Conservation (phyloP, 73 alveolate species). For the Uronychia binucleata region DNA sequence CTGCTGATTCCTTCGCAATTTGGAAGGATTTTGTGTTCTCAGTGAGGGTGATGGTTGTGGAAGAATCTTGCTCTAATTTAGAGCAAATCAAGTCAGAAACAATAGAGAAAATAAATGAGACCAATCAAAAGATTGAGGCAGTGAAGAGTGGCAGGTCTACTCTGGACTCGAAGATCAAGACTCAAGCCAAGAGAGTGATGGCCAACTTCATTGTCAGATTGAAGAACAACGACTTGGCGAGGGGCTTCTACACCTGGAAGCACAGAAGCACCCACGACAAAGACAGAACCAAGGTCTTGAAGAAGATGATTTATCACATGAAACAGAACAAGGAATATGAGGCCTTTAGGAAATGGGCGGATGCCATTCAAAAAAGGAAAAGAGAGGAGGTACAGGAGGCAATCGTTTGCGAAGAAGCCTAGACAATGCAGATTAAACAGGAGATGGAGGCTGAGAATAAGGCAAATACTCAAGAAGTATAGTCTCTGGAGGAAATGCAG, state of each 20-base stretch:
- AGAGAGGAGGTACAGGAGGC: conserved; percentile 22
- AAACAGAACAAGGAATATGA: conserved; percentile 19
- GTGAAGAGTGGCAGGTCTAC: conserved; percentile 25
- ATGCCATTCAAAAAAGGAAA: not conserved
- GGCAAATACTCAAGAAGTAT: conserved; percentile 13
- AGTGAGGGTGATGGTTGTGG: conserved; percentile 19
- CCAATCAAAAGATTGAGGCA: conserved; percentile 16
- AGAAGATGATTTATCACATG: conserved; percentile 16
- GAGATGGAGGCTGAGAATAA: conserved; percentile 27
- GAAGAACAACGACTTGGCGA: conserved; percentile 9
- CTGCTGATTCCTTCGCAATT: conserved; percentile 10
- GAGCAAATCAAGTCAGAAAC: not conserved
- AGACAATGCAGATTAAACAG: conserved; percentile 14
- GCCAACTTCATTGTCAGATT: conserved; percentile 42
- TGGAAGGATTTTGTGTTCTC: conserved; percentile 40
- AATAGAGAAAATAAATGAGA: conserved; percentile 16
- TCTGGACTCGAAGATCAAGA: conserved; percentile 26
- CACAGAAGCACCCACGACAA: conserved; percentile 9
- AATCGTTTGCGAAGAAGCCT: conserved; percentile 13
- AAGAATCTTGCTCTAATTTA: conserved; percentile 18
- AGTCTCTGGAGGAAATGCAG: conserved; percentile 6
- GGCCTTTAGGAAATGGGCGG: conserved; percentile 57
- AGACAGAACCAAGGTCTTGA: conserved; percentile 11
- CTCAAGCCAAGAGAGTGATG: conserved; percentile 38
- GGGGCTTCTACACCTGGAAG: conserved; percentile 61